phyloP scores from a whole-genome alignment of 164 flowering plant genomes.

The Aristolochia contorta region DNA sequence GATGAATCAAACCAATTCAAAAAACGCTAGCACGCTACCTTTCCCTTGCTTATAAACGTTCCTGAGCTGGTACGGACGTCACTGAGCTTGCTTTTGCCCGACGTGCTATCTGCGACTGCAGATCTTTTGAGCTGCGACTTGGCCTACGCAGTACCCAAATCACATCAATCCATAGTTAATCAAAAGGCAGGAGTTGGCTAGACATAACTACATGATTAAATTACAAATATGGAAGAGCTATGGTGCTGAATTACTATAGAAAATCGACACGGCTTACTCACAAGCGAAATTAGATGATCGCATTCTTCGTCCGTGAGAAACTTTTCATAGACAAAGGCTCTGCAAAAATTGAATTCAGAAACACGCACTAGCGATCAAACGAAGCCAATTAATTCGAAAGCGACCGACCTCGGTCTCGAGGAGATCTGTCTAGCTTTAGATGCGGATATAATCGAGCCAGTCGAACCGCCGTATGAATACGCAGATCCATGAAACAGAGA shows the following conservation, averaged over 20 bases:
- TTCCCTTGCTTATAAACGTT: constrained; percentile 66
- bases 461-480: constrained; percentile 12
- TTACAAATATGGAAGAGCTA: no score
- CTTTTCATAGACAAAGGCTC: constrained; percentile 90
- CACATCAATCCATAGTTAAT: not conserved
- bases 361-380: not conserved
- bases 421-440: constrained; percentile 71
- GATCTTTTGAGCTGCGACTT: constrained; percentile 88
- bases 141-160: constrained; percentile 40
- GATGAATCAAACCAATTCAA: not conserved
- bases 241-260: no score
- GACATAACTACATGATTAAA: no score
- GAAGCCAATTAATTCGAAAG: not conserved
- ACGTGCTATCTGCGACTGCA: constrained; percentile 72
- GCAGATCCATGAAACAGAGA: constrained; percentile 20
- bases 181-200: no score
- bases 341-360: constrained; percentile 15
- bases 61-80: constrained; percentile 98
- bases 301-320: constrained; percentile 84
- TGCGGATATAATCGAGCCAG: constrained; percentile 28
- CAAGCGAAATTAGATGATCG: constrained; percentile 81
- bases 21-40: constrained; percentile 36
- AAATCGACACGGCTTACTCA: constrained; percentile 22
- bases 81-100: constrained; percentile 75
- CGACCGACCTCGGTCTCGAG: constrained; percentile 72